Evolutionary conservation across 345 rosid species (phyloP).

Genomic region (Crucihimalaya himalaica): DNA sequence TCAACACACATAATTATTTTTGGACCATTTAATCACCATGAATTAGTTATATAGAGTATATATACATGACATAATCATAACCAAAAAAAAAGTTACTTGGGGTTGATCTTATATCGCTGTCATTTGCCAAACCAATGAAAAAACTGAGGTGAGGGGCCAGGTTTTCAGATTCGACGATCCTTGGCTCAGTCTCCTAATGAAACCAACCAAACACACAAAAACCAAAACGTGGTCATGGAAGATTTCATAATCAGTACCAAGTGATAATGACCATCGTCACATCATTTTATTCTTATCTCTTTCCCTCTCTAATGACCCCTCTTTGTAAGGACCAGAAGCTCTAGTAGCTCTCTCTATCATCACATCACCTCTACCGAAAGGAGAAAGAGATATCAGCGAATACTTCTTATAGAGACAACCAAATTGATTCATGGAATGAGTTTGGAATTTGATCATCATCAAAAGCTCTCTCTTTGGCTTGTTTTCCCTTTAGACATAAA

Average conservation of each 20-base stretch:
- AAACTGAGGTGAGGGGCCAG: not conserved
- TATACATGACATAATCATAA: constrained; percentile 16
- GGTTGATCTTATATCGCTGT: constrained; percentile 25
- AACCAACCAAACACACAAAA: constrained; percentile 38
- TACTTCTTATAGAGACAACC: constrained; percentile 21
- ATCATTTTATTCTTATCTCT: constrained; percentile 27
- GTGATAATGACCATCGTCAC: constrained; percentile 33
- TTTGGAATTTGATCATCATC: constrained; percentile 22
- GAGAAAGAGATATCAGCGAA: constrained; percentile 20
- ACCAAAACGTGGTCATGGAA: constrained; percentile 24
- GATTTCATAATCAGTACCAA: constrained; percentile 33
- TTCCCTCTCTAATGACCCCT: constrained; percentile 13
- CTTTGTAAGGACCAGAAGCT: constrained; percentile 41
- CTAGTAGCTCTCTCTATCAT: constrained; percentile 27
- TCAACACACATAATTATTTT: not conserved
- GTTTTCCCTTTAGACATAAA: constrained; percentile 19
- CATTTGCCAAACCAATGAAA: constrained; percentile 26
- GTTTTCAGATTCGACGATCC: constrained; percentile 10
- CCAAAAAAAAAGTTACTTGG: not conserved
- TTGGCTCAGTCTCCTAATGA: constrained; percentile 28
- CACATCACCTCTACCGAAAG: constrained; percentile 36
- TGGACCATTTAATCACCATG: not conserved
- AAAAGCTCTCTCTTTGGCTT: constrained; percentile 7
- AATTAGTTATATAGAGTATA: not conserved
- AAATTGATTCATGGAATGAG: constrained; percentile 23